Evolutionary conservation across 2,329 filamentous ascomycete genomes (phyloP).

Genomic region (Paracamarosporium sp.): DNA sequence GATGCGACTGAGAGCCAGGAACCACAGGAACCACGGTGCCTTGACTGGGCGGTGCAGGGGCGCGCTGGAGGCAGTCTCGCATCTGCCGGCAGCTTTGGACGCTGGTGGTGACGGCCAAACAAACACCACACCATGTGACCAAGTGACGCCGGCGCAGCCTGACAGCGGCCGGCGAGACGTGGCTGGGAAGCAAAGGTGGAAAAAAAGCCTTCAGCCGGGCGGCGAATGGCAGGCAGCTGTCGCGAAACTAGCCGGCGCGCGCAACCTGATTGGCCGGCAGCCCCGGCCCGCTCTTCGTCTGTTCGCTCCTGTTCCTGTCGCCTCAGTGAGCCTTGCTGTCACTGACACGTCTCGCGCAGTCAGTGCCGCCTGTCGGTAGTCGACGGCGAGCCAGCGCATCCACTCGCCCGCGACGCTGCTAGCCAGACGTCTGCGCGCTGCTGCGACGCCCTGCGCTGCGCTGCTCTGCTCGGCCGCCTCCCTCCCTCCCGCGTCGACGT

Average conservation of each 20-base stretch:
- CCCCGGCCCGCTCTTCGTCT: constrained; percentile 22
- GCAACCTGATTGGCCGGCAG: constrained; percentile 34
- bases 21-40: neutral
- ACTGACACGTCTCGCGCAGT: constrained; percentile 30
- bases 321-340: constrained; percentile 15
- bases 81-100: too few species aligned
- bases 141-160: constrained; percentile 14
- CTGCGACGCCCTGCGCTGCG: constrained; percentile 12
- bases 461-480: constrained; percentile 6
- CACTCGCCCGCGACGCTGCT: too few species aligned
- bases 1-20: neutral
- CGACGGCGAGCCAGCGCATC: constrained; percentile 36
- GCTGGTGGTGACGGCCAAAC: too few species aligned
- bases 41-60: neutral
- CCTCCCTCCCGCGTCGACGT: constrained; percentile 6
- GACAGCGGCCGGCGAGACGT: constrained; percentile 10
- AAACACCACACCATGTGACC: too few species aligned
- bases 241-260: constrained; percentile 28
- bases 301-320: constrained; percentile 7
- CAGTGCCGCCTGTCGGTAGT: too few species aligned
- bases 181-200: constrained; percentile 22
- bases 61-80: constrained; percentile 15
- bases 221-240: constrained; percentile 29
- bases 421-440: constrained; percentile 17
- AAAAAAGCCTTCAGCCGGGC: constrained; percentile 22